Evolutionary conservation across 139 green algal genomes (phyloP).

Genomic region (Auxenochlorella pyrenoidosa): DNA sequence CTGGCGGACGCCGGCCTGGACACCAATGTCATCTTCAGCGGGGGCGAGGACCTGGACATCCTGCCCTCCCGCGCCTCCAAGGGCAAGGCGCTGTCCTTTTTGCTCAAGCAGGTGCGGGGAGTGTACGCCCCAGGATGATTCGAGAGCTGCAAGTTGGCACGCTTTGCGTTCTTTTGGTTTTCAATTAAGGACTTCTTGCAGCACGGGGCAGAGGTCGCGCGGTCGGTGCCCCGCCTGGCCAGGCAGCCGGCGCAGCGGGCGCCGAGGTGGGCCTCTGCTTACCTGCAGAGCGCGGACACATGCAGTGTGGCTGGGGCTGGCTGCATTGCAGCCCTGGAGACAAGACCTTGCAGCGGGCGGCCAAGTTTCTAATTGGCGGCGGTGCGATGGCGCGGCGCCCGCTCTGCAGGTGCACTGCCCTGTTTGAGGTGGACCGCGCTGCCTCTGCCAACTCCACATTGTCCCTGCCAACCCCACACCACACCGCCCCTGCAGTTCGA

Average conservation of each 20-base stretch:
- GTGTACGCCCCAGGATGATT: neutral
- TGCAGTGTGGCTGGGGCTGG: neutral
- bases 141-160: too few relatives aligned
- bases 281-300: too few relatives aligned
- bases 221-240: neutral
- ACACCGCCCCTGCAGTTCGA: constrained; percentile 32
- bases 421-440: too few relatives aligned
- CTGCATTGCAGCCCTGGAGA: neutral
- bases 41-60: constrained; percentile 88
- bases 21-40: constrained; percentile 84
- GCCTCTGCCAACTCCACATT: neutral
- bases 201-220: too few relatives aligned
- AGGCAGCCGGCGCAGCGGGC: too few relatives aligned
- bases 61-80: constrained; percentile 85
- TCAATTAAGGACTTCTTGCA: too few relatives aligned
- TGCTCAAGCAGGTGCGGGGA: constrained; percentile 70
- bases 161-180: too few relatives aligned
- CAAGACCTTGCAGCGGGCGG: too few relatives aligned
- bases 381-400: too few relatives aligned
- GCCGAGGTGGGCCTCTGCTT: too few relatives aligned
- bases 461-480: neutral
- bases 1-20: constrained; percentile 44
- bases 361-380: too few relatives aligned
- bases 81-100: constrained; percentile 84
- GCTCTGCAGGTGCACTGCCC: too few relatives aligned